These are phyloP conservation scores for Oryza longistaminata DNA, from an alignment of 176 grass and related monocot genomes.

Conservation along the genomic window DNA sequence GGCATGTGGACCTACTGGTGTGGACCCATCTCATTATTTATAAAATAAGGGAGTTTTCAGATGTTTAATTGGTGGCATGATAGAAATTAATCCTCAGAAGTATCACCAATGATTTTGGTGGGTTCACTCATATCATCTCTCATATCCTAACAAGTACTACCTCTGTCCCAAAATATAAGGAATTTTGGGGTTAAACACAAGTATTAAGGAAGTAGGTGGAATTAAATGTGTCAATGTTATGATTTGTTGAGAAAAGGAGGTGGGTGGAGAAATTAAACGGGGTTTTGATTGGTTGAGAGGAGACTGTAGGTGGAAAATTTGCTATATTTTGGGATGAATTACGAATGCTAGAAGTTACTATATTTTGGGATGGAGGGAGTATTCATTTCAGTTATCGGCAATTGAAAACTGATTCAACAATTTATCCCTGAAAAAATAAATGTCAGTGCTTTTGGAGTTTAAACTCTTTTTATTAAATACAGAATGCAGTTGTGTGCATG, in stretches of 20 bases:
- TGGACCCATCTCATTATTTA: neutral
- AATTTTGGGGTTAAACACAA: too few relatives aligned
- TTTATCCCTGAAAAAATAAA: neutral
- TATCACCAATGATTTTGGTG: neutral
- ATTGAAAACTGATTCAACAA: neutral
- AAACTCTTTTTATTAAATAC: neutral
- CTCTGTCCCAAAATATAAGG: too few relatives aligned
- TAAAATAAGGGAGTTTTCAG: neutral
- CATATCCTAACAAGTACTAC: neutral
- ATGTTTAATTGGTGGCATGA: neutral
- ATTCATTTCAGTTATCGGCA: neutral
- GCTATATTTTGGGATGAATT: too few relatives aligned
- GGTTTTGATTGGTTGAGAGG: too few relatives aligned
- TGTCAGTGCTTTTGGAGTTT: neutral
- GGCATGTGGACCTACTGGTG: neutral
- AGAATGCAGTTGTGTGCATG: neutral
- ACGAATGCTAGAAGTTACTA: too few relatives aligned
- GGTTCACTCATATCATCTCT: neutral
- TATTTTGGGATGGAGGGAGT: too few relatives aligned
- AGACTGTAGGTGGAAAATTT: too few relatives aligned
- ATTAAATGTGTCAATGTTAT: too few relatives aligned
- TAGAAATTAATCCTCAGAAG: neutral
- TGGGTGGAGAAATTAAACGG: too few relatives aligned
- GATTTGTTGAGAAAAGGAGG: too few relatives aligned
- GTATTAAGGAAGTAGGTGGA: too few relatives aligned